These are phyloP conservation scores for Aciculoconidium aculeatum DNA, from an alignment of 805 yeast species.

Conservation along the genomic window DNA sequence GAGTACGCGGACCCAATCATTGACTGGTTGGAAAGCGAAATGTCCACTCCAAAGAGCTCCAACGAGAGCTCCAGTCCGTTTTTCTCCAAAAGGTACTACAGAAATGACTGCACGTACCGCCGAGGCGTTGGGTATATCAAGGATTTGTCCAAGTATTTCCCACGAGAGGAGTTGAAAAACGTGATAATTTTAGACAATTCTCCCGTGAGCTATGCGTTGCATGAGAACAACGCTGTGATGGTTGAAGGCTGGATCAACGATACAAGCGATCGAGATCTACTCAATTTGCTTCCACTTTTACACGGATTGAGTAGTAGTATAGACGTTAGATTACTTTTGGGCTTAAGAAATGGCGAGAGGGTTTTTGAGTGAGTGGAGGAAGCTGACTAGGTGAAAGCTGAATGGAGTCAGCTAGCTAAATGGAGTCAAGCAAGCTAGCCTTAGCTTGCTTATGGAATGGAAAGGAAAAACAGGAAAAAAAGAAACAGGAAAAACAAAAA, in stretches of 20 bases:
- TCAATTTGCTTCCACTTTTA: conserved; percentile 75
- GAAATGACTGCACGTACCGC: conserved; percentile 72
- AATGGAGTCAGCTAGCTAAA: no score
- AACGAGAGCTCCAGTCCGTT: conserved; percentile 16
- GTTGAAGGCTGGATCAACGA: conserved; percentile 98
- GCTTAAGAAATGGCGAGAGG: conserved; percentile 68
- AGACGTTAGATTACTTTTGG: conserved; percentile 75
- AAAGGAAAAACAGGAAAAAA: no score
- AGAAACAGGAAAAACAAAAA: no score
- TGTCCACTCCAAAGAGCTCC: conserved; percentile 13
- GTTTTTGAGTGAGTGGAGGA: conserved; percentile 46
- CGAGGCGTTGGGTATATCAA: conserved; percentile 79
- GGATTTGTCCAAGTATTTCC: conserved; percentile 34
- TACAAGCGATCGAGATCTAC: conserved; percentile 79
- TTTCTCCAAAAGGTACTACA: conserved; percentile 60
- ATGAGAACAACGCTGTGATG: conserved; percentile 83
- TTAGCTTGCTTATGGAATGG: no score
- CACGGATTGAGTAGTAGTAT: conserved; percentile 71
- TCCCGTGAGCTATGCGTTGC: conserved; percentile 80
- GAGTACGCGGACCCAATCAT: conserved; percentile 97
- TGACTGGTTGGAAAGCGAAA: conserved; percentile 77
- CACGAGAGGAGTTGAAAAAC: conserved; percentile 62
- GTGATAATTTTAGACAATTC: conserved; percentile 86
- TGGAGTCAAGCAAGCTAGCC: no score
- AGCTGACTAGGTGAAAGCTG: no score